Percentiles rank a stretch among this genome's conserved stretches.
phyloP scores from a whole-genome alignment of 768 basidiomycete genomes.

The Phylloporus rhodoxanthus region DNA sequence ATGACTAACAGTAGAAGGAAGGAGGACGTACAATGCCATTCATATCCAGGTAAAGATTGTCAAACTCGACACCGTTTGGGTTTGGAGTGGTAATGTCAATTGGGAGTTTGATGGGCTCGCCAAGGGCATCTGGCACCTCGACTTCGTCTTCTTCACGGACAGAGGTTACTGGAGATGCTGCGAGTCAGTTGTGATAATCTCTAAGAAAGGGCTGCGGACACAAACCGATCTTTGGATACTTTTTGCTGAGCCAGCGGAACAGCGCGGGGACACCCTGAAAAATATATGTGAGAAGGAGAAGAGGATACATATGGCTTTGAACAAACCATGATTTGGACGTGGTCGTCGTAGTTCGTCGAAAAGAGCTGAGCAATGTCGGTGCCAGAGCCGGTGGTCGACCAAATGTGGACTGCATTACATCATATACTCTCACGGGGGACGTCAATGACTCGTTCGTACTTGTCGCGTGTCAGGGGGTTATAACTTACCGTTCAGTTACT shows the following conservation, averaged over 20 bases:
- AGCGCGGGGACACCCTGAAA: slow-evolving; percentile 91
- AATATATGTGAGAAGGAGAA: slow-evolving; percentile 3
- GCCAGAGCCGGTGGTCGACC: neutral
- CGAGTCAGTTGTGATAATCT: neutral
- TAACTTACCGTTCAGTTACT: neutral
- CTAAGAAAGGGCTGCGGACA: slow-evolving; percentile 4
- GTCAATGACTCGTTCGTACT: slow-evolving; percentile 16
- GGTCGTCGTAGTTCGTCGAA: slow-evolving; percentile 1
- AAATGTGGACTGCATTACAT: slow-evolving; percentile 13
- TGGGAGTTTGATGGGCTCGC: slow-evolving; percentile 63
- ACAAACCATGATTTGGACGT: slow-evolving; percentile 19
- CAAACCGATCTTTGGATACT: slow-evolving; percentile 95
- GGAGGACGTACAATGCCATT: slow-evolving; percentile 79
- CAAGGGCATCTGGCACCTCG: slow-evolving; percentile 61
- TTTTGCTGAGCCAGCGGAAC: slow-evolving; percentile 97
- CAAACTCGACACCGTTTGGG: slow-evolving; percentile 94
- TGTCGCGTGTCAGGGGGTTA: neutral
- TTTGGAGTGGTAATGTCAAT: slow-evolving; percentile 76
- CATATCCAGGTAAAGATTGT: slow-evolving; percentile 98
- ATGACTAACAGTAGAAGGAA: neutral
- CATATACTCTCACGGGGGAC: slow-evolving; percentile 14
- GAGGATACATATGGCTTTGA: too few species aligned
- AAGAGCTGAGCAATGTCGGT: neutral
- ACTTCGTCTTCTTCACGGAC: slow-evolving; percentile 83
- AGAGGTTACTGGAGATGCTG: slow-evolving; percentile 47